Percentiles rank a stretch among this genome's conserved stretches.
Evolutionary conservation across 2,329 filamentous ascomycete species (phyloP).

Genomic region (Mollisia scopiformis): DNA sequence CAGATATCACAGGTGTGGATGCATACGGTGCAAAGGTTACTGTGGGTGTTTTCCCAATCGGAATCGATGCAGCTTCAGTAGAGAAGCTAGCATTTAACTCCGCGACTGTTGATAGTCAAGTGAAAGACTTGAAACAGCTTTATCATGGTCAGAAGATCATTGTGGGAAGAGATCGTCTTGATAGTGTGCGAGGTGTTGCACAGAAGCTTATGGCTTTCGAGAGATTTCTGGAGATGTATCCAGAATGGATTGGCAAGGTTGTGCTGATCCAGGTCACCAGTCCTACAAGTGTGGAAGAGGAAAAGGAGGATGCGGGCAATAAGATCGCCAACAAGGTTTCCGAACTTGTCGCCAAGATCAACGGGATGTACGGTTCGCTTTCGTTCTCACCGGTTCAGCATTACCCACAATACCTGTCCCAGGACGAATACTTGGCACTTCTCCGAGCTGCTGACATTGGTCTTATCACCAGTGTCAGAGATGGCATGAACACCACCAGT

Average conservation of each 20-base stretch:
- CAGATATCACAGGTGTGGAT: constrained; percentile 82
- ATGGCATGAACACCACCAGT: constrained; percentile 98
- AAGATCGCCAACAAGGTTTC: constrained; percentile 89
- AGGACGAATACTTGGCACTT: constrained; percentile 93
- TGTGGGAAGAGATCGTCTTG: constrained; percentile 90
- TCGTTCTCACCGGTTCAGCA: constrained; percentile 91
- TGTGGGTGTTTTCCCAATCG: constrained; percentile 92
- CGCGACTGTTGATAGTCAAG: constrained; percentile 70
- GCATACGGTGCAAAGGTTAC: constrained; percentile 88
- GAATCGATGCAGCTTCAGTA: constrained; percentile 85
- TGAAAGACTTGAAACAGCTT: constrained; percentile 71
- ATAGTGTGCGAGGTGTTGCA: constrained; percentile 90
- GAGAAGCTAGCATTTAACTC: constrained; percentile 74
- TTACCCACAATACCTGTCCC: constrained; percentile 89
- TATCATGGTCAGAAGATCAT: constrained; percentile 95
- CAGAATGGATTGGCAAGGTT: constrained; percentile 89
- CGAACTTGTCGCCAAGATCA: constrained; percentile 88
- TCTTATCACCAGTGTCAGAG: constrained; percentile 91
- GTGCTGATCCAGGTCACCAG: constrained; percentile 95
- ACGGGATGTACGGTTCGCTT: constrained; percentile 85
- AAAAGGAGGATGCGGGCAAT: constrained; percentile 74
- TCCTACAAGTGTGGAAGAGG: constrained; percentile 78
- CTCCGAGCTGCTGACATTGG: constrained; percentile 88
- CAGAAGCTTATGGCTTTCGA: constrained; percentile 96
- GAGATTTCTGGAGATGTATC: constrained; percentile 85